Evolutionary conservation across 2,329 filamentous ascomycete species (phyloP), one percentile per base, ranked within the genome.

Genomic region (Neofusicoccum parvum): DNA sequence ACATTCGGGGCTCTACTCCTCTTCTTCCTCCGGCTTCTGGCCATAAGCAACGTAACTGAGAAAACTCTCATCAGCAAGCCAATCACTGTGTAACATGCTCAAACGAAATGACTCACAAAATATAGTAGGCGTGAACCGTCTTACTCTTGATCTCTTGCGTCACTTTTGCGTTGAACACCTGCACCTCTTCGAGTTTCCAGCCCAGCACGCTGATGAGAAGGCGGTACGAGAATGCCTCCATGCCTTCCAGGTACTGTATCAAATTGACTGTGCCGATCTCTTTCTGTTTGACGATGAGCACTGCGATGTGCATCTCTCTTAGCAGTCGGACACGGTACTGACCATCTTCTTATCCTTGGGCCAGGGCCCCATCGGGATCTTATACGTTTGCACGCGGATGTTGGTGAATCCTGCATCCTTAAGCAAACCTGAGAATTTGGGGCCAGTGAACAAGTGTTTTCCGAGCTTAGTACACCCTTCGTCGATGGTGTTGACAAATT

Each of bases 181-280:
- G 78, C 3, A 82, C 79, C 68, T 82, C 80, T 27, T 79, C 75
- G 27, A 77, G 72, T 45, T 68, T 75, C 80, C 80, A 82, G 6
- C 76, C 76, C 23, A 82, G 67, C 5, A 72, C 75, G 37, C 77
- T 68, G 3, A 79, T 81, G 56, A 81, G 70, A 37, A 81, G 69
- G 3, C 78, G 78, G 66, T 81, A 70, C 51, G 78, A 79, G 66
- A 80, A 80, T 2, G 76, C 79, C 67, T 81, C 78, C 14, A 82
- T 69, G 1, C 78, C 78, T 14, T 81, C 76, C 3, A 78, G 70
- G 43, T 77, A 76, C 63, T 81, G 79, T 58, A 78, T 71, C 63
- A 78, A 72, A 56, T 79, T 81, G 73, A 69, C 69, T 5, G 65
- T 64, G 1, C 69, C 70, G 63, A 64, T 34, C 23, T 58, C 53